These are phyloP conservation scores for Zelonia costaricensis DNA, from an alignment of 208 protist species.

Conservation along the genomic window DNA sequence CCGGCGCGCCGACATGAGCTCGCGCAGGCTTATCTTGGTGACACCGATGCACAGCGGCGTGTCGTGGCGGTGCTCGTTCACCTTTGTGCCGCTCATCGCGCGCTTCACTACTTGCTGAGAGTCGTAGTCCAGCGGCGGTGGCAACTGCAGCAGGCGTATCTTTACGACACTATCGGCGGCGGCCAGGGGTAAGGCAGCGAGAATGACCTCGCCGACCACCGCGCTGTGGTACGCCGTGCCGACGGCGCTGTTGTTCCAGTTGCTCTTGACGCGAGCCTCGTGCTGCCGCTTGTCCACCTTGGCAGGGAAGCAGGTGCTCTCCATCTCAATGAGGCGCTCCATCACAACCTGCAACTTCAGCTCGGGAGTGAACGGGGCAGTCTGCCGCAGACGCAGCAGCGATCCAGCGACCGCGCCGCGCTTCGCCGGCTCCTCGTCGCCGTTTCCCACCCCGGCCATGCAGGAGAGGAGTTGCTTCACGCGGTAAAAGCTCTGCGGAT, in stretches of 20 bases:
- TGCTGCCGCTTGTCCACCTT: constrained; percentile 37
- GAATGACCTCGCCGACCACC: constrained; percentile 44
- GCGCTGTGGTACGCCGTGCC: constrained; percentile 61
- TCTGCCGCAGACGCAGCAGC: constrained; percentile 12
- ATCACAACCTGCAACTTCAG: constrained; percentile 76
- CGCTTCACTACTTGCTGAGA: constrained; percentile 18
- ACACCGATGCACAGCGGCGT: constrained; percentile 81
- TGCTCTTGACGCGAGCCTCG: constrained; percentile 50
- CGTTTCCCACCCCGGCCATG: neutral
- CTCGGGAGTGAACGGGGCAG: constrained; percentile 25
- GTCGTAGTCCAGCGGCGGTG: constrained; percentile 42
- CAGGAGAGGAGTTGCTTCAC: constrained; percentile 63
- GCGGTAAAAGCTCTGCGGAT: constrained; percentile 76
- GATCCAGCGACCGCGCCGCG: constrained; percentile 7
- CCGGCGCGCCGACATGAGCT: constrained; percentile 57
- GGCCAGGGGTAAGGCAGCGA: constrained; percentile 64
- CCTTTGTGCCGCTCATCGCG: constrained; percentile 2
- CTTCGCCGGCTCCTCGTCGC: constrained; percentile 1
- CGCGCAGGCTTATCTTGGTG: constrained; percentile 70
- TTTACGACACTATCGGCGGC: constrained; percentile 67
- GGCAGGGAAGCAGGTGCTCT: constrained; percentile 44
- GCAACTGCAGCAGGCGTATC: constrained; percentile 80
- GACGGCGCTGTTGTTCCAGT: constrained; percentile 69
- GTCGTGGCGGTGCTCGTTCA: constrained; percentile 30
- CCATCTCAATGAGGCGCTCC: constrained; percentile 67